Evolutionary conservation across 2,329 filamentous ascomycete genomes (phyloP).

Genomic region (Talaromyces sp.): DNA sequence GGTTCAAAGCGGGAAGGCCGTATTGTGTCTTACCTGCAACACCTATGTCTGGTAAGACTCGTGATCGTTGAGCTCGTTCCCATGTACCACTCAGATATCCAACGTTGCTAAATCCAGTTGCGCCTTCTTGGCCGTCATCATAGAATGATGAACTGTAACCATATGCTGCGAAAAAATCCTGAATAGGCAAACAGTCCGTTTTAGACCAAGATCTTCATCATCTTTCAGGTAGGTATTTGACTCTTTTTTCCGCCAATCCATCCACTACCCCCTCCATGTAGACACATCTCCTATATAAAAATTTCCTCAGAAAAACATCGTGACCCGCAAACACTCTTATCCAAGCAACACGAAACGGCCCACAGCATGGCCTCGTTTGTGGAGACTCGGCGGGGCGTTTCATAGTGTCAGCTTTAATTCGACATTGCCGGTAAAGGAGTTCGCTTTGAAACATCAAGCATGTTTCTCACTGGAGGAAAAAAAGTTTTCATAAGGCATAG

Average conservation of each 20-base stretch:
- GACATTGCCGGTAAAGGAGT: background rate
- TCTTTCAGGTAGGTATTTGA: background rate
- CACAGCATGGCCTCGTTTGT: background rate
- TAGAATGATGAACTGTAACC: background rate
- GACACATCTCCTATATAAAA: background rate
- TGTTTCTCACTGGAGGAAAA: conserved; percentile 8
- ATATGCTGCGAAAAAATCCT: background rate
- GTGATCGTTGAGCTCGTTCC: background rate
- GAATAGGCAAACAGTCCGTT: background rate
- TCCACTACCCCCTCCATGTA: background rate
- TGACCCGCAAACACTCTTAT: background rate
- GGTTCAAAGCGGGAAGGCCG: background rate
- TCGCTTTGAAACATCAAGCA: background rate
- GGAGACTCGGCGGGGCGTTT: background rate
- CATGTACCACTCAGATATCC: background rate
- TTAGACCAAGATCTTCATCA: background rate
- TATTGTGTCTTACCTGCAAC: background rate
- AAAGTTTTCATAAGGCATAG: background rate
- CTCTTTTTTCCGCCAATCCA: background rate
- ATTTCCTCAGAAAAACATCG: background rate
- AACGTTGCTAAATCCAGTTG: background rate
- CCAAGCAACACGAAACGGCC: background rate
- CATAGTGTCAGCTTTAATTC: background rate
- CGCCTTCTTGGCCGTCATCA: background rate
- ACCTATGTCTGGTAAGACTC: background rate